Evolutionary conservation across 192 early-diverging fungal genomes (phyloP).

Genomic region (Backusella mclennaniae): DNA sequence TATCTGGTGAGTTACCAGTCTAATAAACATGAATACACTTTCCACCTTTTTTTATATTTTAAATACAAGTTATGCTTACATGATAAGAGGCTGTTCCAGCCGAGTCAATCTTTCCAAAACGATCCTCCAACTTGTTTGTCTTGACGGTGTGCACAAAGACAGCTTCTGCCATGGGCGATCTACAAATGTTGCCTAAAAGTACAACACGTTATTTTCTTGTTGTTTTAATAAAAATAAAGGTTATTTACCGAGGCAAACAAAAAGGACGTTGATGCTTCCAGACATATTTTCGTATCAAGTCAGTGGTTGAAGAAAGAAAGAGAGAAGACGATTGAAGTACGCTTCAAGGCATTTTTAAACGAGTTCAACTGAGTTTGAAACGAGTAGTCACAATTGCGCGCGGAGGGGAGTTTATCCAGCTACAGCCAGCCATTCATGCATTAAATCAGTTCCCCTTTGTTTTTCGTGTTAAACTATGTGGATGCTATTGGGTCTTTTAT

Average conservation of each 20-base stretch:
- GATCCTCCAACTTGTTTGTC: slow-evolving; percentile 46
- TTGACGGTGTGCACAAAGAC: slow-evolving; percentile 80
- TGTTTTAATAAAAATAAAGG: not conserved
- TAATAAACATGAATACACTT: slow-evolving; percentile 2
- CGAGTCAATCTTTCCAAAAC: slow-evolving; percentile 74
- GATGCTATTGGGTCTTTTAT: no score
- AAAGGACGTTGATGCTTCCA: not conserved
- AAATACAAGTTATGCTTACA: slow-evolving; percentile 28
- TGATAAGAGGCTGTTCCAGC: slow-evolving; percentile 87
- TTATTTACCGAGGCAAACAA: slow-evolving; percentile 13
- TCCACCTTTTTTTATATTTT: no score
- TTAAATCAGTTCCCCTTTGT: no score
- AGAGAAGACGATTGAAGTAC: not conserved
- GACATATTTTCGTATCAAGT: not conserved
- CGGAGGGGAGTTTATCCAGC: no score
- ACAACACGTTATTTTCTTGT: not conserved
- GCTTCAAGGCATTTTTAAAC: not conserved
- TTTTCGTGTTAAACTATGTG: no score
- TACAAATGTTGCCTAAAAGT: slow-evolving; percentile 38
- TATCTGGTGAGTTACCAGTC: slow-evolving; percentile 70
- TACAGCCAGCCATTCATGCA: no score
- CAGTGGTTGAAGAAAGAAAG: not conserved
- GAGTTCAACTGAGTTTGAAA: not conserved
- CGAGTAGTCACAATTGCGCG: not conserved
- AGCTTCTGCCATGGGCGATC: slow-evolving; percentile 89